Evolutionary conservation across 139 green algal species (phyloP).

Genomic region (Penium margaritaceum): DNA sequence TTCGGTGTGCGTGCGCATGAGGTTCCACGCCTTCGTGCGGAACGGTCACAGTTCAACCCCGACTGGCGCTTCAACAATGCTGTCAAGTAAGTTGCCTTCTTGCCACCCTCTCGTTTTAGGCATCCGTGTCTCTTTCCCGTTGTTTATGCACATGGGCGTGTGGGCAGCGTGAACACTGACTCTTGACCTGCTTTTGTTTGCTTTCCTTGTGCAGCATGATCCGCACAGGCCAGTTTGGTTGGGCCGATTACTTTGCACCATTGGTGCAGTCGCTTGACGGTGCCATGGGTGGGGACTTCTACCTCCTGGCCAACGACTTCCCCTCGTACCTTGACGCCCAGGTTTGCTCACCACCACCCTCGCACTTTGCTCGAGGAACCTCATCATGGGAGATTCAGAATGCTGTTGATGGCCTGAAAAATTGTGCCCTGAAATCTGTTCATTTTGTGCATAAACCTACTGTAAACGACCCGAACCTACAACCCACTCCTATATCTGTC

Average conservation of each 20-base stretch:
- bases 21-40: conserved; percentile 62
- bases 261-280: conserved; percentile 72
- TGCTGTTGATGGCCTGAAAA: background rate
- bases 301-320: conserved; percentile 96
- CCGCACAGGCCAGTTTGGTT: conserved; percentile 84
- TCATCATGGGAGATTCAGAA: background rate
- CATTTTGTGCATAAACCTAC: no score
- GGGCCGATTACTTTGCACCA: conserved; percentile 86
- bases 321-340: conserved; percentile 77
- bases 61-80: conserved; percentile 56
- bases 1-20: conserved; percentile 65
- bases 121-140: background rate
- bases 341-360: conserved; percentile 27
- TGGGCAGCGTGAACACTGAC: background rate
- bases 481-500: background rate
- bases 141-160: no score
- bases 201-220: conserved; percentile 17
- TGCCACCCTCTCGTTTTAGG: background rate
- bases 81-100: conserved; percentile 41
- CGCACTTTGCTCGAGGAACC: background rate
- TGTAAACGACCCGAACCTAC: no score
- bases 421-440: no score
- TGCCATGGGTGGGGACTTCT: conserved; percentile 67
- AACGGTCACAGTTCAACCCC: conserved; percentile 56
- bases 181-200: background rate